Conservation (phyloP, 2,329 filamentous ascomycete genomes). For the Xylariaceae sp. region DNA sequence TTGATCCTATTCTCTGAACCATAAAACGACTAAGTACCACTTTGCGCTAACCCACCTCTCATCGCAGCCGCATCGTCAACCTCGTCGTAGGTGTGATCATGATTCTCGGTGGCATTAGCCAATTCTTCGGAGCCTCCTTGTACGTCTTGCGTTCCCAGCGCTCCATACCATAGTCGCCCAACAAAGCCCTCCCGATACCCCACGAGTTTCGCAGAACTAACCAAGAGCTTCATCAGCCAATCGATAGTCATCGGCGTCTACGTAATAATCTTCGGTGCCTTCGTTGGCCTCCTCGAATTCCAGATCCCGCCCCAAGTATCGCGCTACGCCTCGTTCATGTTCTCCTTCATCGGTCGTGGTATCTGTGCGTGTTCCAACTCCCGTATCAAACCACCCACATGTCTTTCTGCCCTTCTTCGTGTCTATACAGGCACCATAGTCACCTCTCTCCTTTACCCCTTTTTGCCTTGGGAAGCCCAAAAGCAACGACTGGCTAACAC, state of each 20-base stretch:
- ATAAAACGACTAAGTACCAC: constrained; percentile 27
- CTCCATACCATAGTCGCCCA: no score
- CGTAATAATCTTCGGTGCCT: constrained; percentile 85
- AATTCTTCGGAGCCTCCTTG: constrained; percentile 64
- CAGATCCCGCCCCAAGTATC: constrained; percentile 91
- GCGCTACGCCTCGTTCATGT: constrained; percentile 95
- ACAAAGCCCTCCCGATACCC: no score
- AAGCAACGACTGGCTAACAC: no score
- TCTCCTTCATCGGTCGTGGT: constrained; percentile 94
- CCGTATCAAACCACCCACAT: no score
- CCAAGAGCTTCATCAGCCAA: constrained; percentile 47
- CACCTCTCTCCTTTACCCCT: not conserved
- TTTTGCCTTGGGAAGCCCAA: no score
- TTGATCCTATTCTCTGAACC: constrained; percentile 1
- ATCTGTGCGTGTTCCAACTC: constrained; percentile 65
- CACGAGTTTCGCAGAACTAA: constrained; percentile 1
- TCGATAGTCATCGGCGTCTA: constrained; percentile 79
- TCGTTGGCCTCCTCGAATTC: constrained; percentile 78
- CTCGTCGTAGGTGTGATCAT: constrained; percentile 83
- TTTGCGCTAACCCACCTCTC: constrained; percentile 32
- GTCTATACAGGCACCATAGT: no score
- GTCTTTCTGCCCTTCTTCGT: no score
- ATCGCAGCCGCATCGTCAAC: constrained; percentile 84
- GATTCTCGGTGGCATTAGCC: constrained; percentile 76
- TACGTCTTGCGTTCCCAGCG: constrained; percentile 52